Percentiles rank a stretch among this genome's conserved stretches.
phyloP scores from a whole-genome alignment of 345 rosid genomes.

The Punica granatum region DNA sequence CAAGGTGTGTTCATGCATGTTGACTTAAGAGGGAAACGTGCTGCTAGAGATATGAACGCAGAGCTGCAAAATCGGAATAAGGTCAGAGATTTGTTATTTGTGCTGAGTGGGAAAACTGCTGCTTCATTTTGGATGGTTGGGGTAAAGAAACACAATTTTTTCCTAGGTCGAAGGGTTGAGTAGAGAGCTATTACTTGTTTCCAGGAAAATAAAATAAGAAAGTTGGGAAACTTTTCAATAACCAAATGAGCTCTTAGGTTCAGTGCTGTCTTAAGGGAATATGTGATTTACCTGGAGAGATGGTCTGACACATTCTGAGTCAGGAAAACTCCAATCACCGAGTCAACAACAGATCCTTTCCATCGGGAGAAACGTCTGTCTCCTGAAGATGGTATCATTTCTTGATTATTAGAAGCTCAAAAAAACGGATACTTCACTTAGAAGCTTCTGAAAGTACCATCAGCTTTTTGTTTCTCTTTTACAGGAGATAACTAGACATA shows the following conservation, averaged over 20 bases:
- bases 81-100: not conserved
- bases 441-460: not conserved
- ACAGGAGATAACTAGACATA: not conserved
- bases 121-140: not conserved
- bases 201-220: not conserved
- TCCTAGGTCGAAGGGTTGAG: slow-evolving; percentile 8
- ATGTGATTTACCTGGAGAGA: slow-evolving; percentile 71
- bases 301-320: slow-evolving; percentile 97
- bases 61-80: slow-evolving; percentile 53
- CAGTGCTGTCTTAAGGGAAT: not conserved
- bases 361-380: slow-evolving; percentile 94
- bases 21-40: slow-evolving; percentile 61
- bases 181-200: not conserved
- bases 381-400: slow-evolving; percentile 39
- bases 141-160: not conserved
- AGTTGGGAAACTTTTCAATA: not conserved
- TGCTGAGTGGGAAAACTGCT: not conserved
- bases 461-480: not conserved
- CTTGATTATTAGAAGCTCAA: not conserved
- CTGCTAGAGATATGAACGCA: slow-evolving; percentile 85
- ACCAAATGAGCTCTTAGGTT: not conserved
- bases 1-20: slow-evolving; percentile 16
- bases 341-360: slow-evolving; percentile 99
- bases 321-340: slow-evolving; percentile 91
- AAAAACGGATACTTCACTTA: not conserved